Conservation (phyloP, 148 eudicot species). For the Camellia lanceoleosa region DNA sequence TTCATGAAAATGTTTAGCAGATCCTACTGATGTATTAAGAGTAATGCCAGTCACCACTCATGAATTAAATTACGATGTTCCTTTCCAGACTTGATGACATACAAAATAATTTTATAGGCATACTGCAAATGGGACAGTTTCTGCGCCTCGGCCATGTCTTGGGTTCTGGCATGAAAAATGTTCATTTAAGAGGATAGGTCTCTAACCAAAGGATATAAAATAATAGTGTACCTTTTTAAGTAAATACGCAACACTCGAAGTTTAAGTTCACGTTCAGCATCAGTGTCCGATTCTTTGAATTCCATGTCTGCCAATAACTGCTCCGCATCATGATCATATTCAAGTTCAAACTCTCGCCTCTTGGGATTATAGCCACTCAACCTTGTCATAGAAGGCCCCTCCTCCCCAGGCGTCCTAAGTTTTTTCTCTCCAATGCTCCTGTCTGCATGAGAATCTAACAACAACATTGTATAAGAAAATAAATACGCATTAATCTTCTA, state of each 20-base stretch:
- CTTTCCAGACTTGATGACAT: background rate
- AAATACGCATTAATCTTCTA: slow-evolving; percentile 10
- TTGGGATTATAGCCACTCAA: slow-evolving; percentile 76
- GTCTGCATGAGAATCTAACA: slow-evolving; percentile 51
- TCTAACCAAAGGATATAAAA: background rate
- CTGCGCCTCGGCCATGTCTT: background rate
- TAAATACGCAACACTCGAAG: slow-evolving; percentile 67
- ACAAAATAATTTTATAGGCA: background rate
- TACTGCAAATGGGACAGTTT: background rate
- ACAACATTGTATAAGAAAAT: slow-evolving; percentile 1
- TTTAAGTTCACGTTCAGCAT: slow-evolving; percentile 74
- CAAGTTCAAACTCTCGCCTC: slow-evolving; percentile 88
- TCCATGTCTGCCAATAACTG: slow-evolving; percentile 92
- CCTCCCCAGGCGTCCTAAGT: slow-evolving; percentile 61
- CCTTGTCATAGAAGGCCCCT: slow-evolving; percentile 58
- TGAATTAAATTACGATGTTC: background rate
- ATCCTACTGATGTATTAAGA: background rate
- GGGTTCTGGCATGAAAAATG: slow-evolving; percentile 1
- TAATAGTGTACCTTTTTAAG: slow-evolving; percentile 45
- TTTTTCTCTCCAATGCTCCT: slow-evolving; percentile 92
- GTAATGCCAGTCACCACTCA: background rate
- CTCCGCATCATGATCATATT: slow-evolving; percentile 96
- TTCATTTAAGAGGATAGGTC: background rate
- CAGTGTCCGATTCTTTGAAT: slow-evolving; percentile 79
- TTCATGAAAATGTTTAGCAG: background rate